These are phyloP conservation scores for Sarcocystis neurona DNA, from an alignment of 169 alveolate species.

Conservation along the genomic window DNA sequence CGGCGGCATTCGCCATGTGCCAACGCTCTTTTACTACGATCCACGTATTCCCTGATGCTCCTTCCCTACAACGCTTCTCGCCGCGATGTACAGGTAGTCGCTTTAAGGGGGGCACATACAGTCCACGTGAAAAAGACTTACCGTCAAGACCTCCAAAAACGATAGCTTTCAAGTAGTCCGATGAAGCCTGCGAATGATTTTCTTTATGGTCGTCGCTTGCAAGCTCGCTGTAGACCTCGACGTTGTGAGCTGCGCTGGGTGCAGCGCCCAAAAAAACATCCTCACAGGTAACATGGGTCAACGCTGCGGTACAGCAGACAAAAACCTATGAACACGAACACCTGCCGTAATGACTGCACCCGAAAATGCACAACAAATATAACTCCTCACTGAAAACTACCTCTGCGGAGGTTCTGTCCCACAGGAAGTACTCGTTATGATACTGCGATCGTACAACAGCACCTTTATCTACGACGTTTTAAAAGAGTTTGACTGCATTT, in stretches of 20 bases:
- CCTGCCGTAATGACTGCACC: neutral
- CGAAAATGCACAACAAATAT: neutral
- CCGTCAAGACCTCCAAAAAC: slow-evolving; percentile 92
- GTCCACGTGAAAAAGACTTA: slow-evolving; percentile 33
- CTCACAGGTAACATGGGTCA: neutral
- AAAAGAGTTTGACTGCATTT: no score
- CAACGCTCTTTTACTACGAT: no score
- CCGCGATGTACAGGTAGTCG: no score
- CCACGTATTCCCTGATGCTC: no score
- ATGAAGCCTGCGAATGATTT: slow-evolving; percentile 54
- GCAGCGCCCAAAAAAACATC: neutral
- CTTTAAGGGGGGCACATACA: no score
- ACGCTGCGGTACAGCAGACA: neutral
- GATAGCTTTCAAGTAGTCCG: slow-evolving; percentile 81
- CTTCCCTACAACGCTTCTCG: no score
- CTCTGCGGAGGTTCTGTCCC: no score
- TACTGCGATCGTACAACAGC: no score
- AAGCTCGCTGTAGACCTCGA: slow-evolving; percentile 37
- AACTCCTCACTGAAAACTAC: neutral
- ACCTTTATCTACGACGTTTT: no score
- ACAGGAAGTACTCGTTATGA: no score
- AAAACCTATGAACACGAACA: neutral
- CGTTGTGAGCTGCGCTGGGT: slow-evolving; percentile 53
- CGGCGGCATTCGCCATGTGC: no score
- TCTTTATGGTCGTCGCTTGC: slow-evolving; percentile 52